Conservation (phyloP, 495 filamentous ascomycete genomes). For the Bryoglossum gracile region DNA sequence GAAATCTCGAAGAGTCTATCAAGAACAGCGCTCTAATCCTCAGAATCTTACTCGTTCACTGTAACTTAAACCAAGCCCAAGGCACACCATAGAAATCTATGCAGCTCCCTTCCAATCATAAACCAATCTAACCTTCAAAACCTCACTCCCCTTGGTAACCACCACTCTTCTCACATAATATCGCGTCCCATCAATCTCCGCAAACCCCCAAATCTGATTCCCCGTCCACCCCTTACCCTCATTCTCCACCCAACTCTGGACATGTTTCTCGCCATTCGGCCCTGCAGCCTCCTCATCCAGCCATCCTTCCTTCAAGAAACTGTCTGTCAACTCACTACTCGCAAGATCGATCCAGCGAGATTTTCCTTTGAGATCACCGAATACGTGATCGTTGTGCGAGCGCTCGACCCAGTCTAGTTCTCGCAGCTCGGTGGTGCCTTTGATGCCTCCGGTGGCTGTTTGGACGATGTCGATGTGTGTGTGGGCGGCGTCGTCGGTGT, state of each 20-base stretch:
- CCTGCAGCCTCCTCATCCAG: slow-evolving; percentile 42
- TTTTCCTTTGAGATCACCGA: slow-evolving; percentile 62
- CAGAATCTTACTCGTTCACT: too few relatives aligned
- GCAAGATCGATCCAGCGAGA: slow-evolving; percentile 41
- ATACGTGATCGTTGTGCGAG: slow-evolving; percentile 72
- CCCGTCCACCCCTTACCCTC: slow-evolving; percentile 51
- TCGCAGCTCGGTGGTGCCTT: slow-evolving; percentile 63
- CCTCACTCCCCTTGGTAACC: slow-evolving; percentile 54
- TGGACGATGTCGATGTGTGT: slow-evolving; percentile 80
- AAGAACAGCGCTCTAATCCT: too few relatives aligned
- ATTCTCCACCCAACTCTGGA: slow-evolving; percentile 51
- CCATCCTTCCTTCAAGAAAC: slow-evolving; percentile 45
- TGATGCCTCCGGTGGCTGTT: slow-evolving; percentile 55
- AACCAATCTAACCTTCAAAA: slow-evolving; percentile 59
- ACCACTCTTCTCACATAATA: slow-evolving; percentile 61
- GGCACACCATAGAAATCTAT: too few relatives aligned
- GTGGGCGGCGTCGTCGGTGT: slow-evolving; percentile 37
- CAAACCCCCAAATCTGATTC: slow-evolving; percentile 50
- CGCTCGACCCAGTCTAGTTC: slow-evolving; percentile 62
- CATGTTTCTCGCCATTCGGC: slow-evolving; percentile 36
- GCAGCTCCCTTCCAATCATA: slow-evolving; percentile 57
- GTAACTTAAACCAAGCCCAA: too few relatives aligned
- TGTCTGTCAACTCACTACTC: slow-evolving; percentile 26
- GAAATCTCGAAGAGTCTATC: too few relatives aligned
- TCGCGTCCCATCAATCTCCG: slow-evolving; percentile 47